Evolutionary conservation across 2,329 filamentous ascomycete species (phyloP), one percentile per base, ranked within the genome.

Genomic region (Tolypocladium cylindrosporum): DNA sequence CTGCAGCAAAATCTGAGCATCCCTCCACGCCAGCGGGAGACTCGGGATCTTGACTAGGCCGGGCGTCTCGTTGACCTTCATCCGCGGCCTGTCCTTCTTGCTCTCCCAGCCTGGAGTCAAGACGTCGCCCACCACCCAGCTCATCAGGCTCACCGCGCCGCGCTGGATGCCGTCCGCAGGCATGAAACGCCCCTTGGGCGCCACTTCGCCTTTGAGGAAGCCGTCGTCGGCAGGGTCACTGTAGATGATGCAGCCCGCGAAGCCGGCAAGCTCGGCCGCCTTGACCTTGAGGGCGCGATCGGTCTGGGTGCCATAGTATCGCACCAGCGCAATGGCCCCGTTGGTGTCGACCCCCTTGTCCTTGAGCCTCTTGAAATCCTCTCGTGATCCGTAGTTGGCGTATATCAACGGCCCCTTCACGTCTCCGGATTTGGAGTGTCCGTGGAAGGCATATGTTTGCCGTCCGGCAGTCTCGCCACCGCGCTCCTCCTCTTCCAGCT

Each of bases 171-270:
- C 89, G 67, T 94, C 90, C 1, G 81, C 80, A 0, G 92, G 90
- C 83, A 93, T 88, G 72, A 81, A 95, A 31, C 85, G 84, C 41
- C 91, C 92, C 31, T 88, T 77, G 0, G 93, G 92, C 63, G 87
- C 91, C 0, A 84, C 79, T 1, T 85, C 78, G 4, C 91, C 92
- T 63, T 83, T 83, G 36, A 82, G 72, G 66, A 92, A 94, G 1
- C 91, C 91, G 68, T 96, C 89, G 55, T 97, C 88, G 1, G 81
- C 80, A 0, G 93, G 93, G 69, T 97, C 94, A 55, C 88, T 96
- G 75, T 97, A 99, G 59, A 96, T 89, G 58, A 99, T 83, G 66
- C 91, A 95, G 16, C 93, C 94, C 2, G 81, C 85, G 62, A 91
- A 94, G 1, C 94, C 94, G 16, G 89, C 90, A 65, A 90, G 71